Base-by-base conservation (phyloP, 1,284 basidiomycete species). In the Fomitopsis pinicola region DNA sequence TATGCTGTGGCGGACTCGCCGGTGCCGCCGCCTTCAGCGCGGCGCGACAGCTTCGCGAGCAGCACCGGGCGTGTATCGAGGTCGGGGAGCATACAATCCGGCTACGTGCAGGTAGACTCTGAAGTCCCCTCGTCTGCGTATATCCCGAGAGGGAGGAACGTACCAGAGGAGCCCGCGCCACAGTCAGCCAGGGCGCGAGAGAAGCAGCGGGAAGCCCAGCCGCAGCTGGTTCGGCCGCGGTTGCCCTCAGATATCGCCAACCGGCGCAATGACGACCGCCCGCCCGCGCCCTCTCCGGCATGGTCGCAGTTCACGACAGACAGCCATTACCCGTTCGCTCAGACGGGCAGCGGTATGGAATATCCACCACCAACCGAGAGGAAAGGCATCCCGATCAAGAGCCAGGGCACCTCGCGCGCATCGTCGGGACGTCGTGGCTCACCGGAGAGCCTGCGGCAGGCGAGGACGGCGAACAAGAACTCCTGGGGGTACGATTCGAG, bases 371-470 rank as follows among this genome's bases (percentile, higher is more conserved):
- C 59, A 30, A 48, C 60, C 66, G 19, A 62, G 55, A 40, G 65
- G 68, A 22, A 63, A 12, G 63, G 64, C 35, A 66, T 65, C 14
- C 63, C 69, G 14, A 69, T 71, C 26, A 64, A 65, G 38, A 40
- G 14, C 9, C 38, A 40, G 5, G 59, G 62, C 19, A 48, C 67
- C 2, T 63, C 66, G 58, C 67, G 65, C n/a, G 64, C 52, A 38
- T 54, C 61, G 46, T 42, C 59, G 26, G 60, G 64, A 9, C 67
- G 67, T 48, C 69, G 69, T 26, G 65, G 64, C 44, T 69, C 69
- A 1, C 69, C 70, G 5, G 70, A 71, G 64, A 65, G 58, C 53
- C 38, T 61, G 38, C 64, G 66, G 30, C 61, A 64, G n/a, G 28
- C 60, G 9, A 61, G 57, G 40, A 33, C 62, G 22, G 65, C 67